These are phyloP conservation scores for Elsinoe perseae DNA, from an alignment of 2,329 filamentous ascomycete genomes.

Conservation along the genomic window DNA sequence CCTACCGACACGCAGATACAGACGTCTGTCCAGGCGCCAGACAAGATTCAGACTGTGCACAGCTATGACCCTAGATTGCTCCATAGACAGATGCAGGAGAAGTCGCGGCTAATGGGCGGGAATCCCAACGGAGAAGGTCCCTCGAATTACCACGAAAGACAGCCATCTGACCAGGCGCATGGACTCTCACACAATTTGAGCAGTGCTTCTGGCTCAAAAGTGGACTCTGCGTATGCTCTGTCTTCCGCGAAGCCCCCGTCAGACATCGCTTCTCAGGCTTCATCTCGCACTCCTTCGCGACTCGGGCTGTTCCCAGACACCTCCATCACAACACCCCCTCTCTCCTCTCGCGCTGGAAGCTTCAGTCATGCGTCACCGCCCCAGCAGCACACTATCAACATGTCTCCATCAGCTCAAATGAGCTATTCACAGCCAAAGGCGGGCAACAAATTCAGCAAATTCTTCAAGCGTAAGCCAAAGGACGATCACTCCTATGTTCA, in stretches of 20 bases:
- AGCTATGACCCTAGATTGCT: constrained; percentile 8
- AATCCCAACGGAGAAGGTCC: background rate
- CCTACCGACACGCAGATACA: constrained; percentile 4
- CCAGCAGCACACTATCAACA: background rate
- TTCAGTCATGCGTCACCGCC: constrained; percentile 3
- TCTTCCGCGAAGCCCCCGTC: constrained; percentile 6
- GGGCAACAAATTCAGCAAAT: constrained; percentile 10
- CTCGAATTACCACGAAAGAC: background rate
- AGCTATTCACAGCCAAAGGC: constrained; percentile 2
- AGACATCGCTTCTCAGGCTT: constrained; percentile 1
- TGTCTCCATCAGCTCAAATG: background rate
- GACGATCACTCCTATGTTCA: constrained; percentile 8
- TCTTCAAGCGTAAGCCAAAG: constrained; percentile 14
- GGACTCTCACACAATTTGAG: background rate
- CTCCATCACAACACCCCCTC: constrained; percentile 2
- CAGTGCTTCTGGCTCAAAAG: constrained; percentile 7
- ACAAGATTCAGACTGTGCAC: constrained; percentile 5
- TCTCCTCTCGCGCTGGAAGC: constrained; percentile 4
- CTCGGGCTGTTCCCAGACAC: constrained; percentile 16
- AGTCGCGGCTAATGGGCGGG: background rate
- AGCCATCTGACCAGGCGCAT: constrained; percentile 8
- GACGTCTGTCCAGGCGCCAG: background rate
- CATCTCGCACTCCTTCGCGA: constrained; percentile 2
- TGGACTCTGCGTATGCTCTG: constrained; percentile 10
- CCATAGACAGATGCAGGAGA: constrained; percentile 13